Percentiles rank a stretch among this genome's conserved stretches.
These are phyloP conservation scores for Urostyla sp. DNA, from an alignment of 73 alveolate genomes.

Conservation along the genomic window DNA sequence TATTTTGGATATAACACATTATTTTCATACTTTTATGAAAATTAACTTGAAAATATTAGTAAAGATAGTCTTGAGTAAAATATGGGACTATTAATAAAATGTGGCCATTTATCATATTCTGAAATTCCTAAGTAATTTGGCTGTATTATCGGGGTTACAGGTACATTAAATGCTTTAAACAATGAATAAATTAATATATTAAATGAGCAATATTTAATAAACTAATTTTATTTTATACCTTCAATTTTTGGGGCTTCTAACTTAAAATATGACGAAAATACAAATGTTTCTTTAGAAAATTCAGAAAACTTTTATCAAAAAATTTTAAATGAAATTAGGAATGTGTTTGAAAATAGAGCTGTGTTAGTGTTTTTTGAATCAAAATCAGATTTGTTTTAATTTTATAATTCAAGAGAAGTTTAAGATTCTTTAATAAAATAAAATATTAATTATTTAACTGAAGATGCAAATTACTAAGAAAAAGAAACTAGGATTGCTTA, in stretches of 20 bases:
- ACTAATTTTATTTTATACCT: conserved; percentile 45
- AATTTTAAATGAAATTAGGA: background rate
- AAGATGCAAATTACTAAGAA: background rate
- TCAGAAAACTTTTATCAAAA: background rate
- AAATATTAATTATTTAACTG: background rate
- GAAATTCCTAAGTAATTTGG: conserved; percentile 46
- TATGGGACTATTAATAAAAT: conserved; percentile 20
- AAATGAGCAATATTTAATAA: conserved; percentile 31
- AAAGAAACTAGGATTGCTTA: background rate
- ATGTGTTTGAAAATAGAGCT: background rate
- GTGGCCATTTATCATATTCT: conserved; percentile 67
- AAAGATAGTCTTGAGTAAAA: conserved; percentile 1
- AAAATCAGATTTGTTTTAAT: background rate
- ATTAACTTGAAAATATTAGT: background rate
- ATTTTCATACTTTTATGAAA: conserved; percentile 61
- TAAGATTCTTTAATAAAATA: background rate
- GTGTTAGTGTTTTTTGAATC: background rate
- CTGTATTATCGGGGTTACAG: conserved; percentile 69
- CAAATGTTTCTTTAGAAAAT: background rate
- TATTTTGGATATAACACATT: conserved; percentile 66
- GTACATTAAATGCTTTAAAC: conserved; percentile 59
- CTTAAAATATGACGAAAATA: conserved; percentile 2
- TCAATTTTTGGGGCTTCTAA: conserved; percentile 63
- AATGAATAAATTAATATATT: conserved; percentile 31
- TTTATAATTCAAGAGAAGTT: background rate